These are phyloP conservation scores for Isoetes taiwanensis DNA, from an alignment of 75 land plant species.

Conservation along the genomic window DNA sequence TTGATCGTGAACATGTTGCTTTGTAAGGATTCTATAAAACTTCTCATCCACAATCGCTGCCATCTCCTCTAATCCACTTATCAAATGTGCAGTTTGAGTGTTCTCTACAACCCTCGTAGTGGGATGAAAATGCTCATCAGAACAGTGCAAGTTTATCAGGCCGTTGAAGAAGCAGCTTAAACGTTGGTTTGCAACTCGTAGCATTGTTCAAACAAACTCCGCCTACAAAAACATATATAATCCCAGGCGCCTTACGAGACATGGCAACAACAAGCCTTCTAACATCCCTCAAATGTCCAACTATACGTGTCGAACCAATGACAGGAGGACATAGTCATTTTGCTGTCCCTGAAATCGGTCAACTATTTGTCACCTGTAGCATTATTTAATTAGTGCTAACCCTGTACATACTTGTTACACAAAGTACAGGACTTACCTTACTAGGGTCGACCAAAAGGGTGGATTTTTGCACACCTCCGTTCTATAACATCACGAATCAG, in stretches of 20 bases:
- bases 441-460: slow-evolving; percentile 74
- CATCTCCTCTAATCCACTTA: slow-evolving; percentile 71
- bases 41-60: slow-evolving; percentile 28
- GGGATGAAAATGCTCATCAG: slow-evolving; percentile 36
- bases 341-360: slow-evolving; percentile 99
- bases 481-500: slow-evolving; percentile 90
- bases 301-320: slow-evolving; percentile 89
- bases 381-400: no score
- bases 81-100: slow-evolving; percentile 31
- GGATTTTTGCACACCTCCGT: slow-evolving; percentile 46
- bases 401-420: no score
- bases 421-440: slow-evolving; percentile 64
- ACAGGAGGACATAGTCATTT: slow-evolving; percentile 84
- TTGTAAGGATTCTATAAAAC: no score
- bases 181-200: slow-evolving; percentile 87
- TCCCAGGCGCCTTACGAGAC: slow-evolving; percentile 92
- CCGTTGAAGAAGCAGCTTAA: slow-evolving; percentile 64
- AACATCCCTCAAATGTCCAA: slow-evolving; percentile 95
- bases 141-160: slow-evolving; percentile 57
- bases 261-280: slow-evolving; percentile 91
- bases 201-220: no score
- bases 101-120: slow-evolving; percentile 61
- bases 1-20: no score
- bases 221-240: slow-evolving; percentile 87
- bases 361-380: slow-evolving; percentile 79